These are phyloP conservation scores for Scytalidium sp. DNA, from an alignment of 2,329 filamentous ascomycete genomes.

Conservation along the genomic window DNA sequence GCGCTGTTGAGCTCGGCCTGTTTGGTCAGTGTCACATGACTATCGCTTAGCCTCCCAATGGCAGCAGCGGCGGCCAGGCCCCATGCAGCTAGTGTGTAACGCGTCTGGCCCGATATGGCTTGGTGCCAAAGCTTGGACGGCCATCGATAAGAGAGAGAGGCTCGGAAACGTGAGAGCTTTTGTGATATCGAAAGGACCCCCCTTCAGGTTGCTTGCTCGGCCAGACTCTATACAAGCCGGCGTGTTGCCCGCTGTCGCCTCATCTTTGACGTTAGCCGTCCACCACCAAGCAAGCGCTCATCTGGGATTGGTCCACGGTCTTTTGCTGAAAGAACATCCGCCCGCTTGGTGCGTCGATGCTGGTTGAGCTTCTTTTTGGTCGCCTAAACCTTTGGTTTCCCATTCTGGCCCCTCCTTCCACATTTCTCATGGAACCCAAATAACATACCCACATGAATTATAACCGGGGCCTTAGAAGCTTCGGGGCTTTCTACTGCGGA, in stretches of 20 bases:
- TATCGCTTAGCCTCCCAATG: not conserved
- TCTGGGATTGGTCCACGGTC: not conserved
- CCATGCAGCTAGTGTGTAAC: not conserved
- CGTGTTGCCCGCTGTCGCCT: not conserved
- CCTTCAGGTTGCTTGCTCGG: not conserved
- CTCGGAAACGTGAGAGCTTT: not conserved
- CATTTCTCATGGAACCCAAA: not conserved
- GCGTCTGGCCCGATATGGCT: not conserved
- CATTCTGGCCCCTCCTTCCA: not conserved
- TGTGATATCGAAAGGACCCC: not conserved
- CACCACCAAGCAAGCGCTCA: not conserved
- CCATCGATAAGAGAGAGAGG: not conserved
- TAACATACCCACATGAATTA: constrained; percentile 13
- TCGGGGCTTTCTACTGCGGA: constrained; percentile 19
- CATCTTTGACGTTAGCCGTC: too few species aligned
- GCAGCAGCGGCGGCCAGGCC: not conserved
- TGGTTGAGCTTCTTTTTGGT: constrained; percentile 9
- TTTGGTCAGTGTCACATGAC: not conserved
- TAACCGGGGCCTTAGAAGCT: constrained; percentile 12
- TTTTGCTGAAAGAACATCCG: not conserved
- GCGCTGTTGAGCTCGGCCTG: too few species aligned
- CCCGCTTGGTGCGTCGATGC: constrained; percentile 1
- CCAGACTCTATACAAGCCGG: not conserved
- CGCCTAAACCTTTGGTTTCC: constrained; percentile 8
- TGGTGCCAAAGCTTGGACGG: not conserved